Evolutionary conservation across 768 basidiomycete genomes (phyloP).

Genomic region (Guyanaporus albipodus): DNA sequence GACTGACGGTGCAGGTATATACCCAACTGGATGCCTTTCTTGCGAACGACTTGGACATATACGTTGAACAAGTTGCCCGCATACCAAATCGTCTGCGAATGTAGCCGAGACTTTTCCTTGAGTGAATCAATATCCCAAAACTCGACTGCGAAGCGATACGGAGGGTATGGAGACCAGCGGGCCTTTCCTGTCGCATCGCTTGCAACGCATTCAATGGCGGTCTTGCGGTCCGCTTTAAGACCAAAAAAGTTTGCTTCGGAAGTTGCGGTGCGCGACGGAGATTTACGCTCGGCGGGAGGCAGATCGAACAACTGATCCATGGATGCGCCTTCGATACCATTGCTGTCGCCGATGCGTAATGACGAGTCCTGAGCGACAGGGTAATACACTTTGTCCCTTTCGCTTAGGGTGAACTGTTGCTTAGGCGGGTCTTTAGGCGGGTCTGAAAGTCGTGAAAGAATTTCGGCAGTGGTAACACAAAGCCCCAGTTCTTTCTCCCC

Average conservation of each 20-base stretch:
- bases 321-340: conserved; percentile 46
- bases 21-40: conserved; percentile 79
- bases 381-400: conserved; percentile 46
- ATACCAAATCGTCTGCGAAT: conserved; percentile 87
- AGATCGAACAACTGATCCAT: conserved; percentile 70
- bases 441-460: conserved; percentile 34
- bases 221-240: conserved; percentile 44
- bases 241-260: conserved; percentile 64
- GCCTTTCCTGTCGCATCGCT: conserved; percentile 41
- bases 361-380: conserved; percentile 69
- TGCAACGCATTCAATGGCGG: conserved; percentile 39
- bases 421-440: conserved; percentile 17
- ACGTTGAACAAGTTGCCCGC: conserved; percentile 86
- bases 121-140: conserved; percentile 84
- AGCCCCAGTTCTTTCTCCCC: conserved; percentile 66
- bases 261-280: conserved; percentile 26
- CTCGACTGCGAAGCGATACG: conserved; percentile 83
- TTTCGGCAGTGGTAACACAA: conserved; percentile 49
- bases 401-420: conserved; percentile 11
- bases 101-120: conserved; percentile 78
- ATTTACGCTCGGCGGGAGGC: conserved; percentile 22
- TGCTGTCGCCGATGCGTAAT: conserved; percentile 68
- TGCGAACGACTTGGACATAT: conserved; percentile 83
- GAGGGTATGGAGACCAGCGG: conserved; percentile 70
- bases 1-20: conserved; percentile 88